Evolutionary conservation across 306 rosid species (phyloP).

Genomic region (Cucurbita moschata): DNA sequence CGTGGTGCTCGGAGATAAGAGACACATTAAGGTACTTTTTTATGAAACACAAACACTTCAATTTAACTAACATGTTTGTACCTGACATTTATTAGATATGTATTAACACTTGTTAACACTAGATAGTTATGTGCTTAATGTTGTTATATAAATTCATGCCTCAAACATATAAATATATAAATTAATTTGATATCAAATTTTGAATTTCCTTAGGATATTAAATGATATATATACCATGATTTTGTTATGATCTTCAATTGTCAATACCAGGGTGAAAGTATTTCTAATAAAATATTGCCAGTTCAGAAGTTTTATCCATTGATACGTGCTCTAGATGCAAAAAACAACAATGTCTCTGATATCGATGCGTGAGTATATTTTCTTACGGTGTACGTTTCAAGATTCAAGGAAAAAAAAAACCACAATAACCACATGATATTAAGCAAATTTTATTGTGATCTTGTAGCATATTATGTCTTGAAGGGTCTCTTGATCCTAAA

Average conservation of each 20-base stretch:
- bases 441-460: neutral
- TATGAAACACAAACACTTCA: too few relatives aligned
- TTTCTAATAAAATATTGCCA: conserved; percentile 25
- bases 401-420: too few relatives aligned
- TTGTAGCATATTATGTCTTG: conserved; percentile 21
- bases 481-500: conserved; percentile 27
- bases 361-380: conserved; percentile 30
- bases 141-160: too few relatives aligned
- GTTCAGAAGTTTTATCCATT: conserved; percentile 30
- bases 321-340: conserved; percentile 23
- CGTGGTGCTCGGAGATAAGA: conserved; percentile 35
- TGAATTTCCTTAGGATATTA: too few relatives aligned
- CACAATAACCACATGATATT: neutral
- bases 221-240: too few relatives aligned
- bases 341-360: neutral
- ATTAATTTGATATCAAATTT: neutral
- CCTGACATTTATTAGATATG: too few relatives aligned
- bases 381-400: too few relatives aligned
- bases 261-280: conserved; percentile 39
- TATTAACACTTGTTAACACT: neutral
- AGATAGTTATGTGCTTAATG: too few relatives aligned
- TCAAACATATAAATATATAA: too few relatives aligned
- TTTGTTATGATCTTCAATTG: neutral
- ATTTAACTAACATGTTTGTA: too few relatives aligned
- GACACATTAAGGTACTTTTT: conserved; percentile 17